These are phyloP conservation scores for Elasticomyces elasticus DNA, from an alignment of 495 filamentous ascomycete species.

Conservation along the genomic window DNA sequence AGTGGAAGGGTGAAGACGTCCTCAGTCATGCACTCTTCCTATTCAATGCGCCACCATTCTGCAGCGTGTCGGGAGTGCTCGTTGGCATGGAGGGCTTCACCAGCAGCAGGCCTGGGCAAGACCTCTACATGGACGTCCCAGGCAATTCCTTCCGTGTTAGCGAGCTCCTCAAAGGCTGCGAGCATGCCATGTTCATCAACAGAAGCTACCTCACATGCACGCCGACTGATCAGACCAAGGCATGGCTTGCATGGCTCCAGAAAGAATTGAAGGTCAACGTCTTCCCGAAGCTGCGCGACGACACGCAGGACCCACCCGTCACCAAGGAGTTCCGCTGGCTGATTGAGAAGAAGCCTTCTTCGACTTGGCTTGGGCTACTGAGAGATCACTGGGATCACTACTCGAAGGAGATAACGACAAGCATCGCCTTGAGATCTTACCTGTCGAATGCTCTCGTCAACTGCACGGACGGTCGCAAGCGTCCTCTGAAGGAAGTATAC, in stretches of 20 bases:
- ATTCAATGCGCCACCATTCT: neutral
- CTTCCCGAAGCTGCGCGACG: neutral
- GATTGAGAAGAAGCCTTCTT: neutral
- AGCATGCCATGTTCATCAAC: neutral
- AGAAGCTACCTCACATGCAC: neutral
- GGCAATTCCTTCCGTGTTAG: neutral
- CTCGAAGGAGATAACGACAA: neutral
- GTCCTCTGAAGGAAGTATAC: neutral
- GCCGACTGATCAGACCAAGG: neutral
- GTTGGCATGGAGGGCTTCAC: neutral
- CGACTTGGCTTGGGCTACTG: slow-evolving; percentile 3
- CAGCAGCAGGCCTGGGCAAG: neutral
- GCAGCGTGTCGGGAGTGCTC: neutral
- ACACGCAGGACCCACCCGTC: neutral
- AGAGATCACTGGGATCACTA: slow-evolving; percentile 1
- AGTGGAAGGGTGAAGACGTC: neutral
- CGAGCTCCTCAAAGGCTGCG: neutral
- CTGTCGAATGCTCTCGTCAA: neutral
- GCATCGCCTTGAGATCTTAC: neutral
- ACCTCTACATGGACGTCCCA: slow-evolving; percentile 1
- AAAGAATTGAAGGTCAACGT: neutral
- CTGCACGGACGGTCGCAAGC: neutral
- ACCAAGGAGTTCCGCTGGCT: slow-evolving; percentile 1
- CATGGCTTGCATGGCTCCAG: neutral
- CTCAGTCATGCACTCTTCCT: slow-evolving; percentile 4